Base-by-base conservation (phyloP, 2,329 filamentous ascomycete species). In the Helminthosporium solani region DNA sequence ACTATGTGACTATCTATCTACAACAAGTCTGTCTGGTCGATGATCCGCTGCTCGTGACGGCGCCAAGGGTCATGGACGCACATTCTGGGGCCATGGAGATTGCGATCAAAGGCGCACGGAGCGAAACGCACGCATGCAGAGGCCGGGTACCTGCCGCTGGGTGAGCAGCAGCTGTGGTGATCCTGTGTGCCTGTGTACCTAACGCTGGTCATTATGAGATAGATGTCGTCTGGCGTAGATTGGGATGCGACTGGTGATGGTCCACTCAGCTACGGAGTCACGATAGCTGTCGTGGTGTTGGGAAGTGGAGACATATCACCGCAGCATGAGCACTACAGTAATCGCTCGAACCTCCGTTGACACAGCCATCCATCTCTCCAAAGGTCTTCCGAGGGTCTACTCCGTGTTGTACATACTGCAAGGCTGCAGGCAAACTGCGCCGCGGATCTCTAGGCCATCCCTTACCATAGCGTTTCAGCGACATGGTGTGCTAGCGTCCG, bases 401-500 rank as follows among this genome's bases (percentile, higher is more conserved):
- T n/a, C n/a, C n/a, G n/a, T n/a, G n/a, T n/a, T n/a, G n/a, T n/a
- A n/a, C 28, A 9, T 25, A n/a, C 36, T 30, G 45, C 45, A 43
- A 43, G 45, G 45, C 45, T 43, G 40, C 45, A 47, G 41, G n/a
- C n/a, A n/a, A n/a, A n/a, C n/a, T n/a, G n/a, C n/a, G n/a, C n/a
- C n/a, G 38, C 11, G 20, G 36, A 33, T 41, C 37, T 23, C 45
- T 21, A 40, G 46, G 37, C 46, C 50, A 53, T 56, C 59, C 64
- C 63, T 67, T 58, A 50, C 61, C 43, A 54, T 34, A 48, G 30
- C 58, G 65, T 68, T 68, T 68, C 65, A 68, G 45, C 47, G 53
- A 48, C 57, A 52, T 54, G 56, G 19, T 27, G 49, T 48, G 35
- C 60, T 64, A 65, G 65, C 52, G 49, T 39, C 53, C 48, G 50